A percentile compares a stretch with the other conserved stretches of the same genome.
phyloP scores from a whole-genome alignment of 768 basidiomycete species.

The Mrakia hoshinonis region DNA sequence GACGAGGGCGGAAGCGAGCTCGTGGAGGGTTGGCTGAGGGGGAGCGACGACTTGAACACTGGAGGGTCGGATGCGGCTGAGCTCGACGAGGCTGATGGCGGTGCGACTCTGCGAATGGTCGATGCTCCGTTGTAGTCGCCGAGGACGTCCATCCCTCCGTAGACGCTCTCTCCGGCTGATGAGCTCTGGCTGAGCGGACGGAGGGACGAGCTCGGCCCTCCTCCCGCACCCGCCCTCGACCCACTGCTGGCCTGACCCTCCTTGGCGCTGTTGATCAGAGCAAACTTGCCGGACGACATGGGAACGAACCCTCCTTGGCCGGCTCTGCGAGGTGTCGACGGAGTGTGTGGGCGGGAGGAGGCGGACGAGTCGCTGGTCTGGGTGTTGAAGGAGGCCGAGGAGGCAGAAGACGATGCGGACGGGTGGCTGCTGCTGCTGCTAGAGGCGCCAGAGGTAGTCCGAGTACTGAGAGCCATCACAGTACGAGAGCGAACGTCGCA shows the following conservation, averaged over 20 bases:
- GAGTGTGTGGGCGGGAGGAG: too few relatives aligned
- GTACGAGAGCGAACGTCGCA: too few relatives aligned
- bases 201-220: background rate
- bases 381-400: too few relatives aligned
- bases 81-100: background rate
- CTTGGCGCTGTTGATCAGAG: slow-evolving; percentile 1
- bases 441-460: too few relatives aligned
- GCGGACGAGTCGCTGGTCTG: too few relatives aligned
- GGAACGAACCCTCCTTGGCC: background rate
- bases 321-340: background rate
- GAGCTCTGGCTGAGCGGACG: background rate
- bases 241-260: too few relatives aligned
- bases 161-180: background rate
- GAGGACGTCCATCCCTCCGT: background rate
- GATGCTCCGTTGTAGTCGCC: background rate
- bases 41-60: background rate
- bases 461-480: too few relatives aligned
- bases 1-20: background rate
- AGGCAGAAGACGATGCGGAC: too few relatives aligned
- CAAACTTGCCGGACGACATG: background rate
- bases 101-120: background rate
- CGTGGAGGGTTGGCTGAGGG: background rate
- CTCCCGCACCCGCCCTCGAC: background rate
- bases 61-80: background rate
- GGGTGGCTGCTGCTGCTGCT: too few relatives aligned